phyloP scores from a whole-genome alignment of 345 rosid species.

The Streptanthus diversifolius region DNA sequence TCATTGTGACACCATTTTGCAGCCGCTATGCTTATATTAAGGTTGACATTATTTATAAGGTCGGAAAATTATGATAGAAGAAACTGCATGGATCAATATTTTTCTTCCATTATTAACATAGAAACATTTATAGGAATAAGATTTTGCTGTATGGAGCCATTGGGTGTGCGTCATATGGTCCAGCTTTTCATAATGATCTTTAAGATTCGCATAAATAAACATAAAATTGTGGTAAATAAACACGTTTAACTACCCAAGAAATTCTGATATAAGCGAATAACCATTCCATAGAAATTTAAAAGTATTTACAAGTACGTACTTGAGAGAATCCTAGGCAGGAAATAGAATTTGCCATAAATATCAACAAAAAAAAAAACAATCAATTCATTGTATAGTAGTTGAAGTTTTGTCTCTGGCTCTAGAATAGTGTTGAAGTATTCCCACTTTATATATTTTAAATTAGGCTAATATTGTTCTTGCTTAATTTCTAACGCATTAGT shows the following conservation, averaged over 20 bases:
- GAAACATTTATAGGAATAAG: not conserved
- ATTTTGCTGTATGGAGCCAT: slow-evolving; percentile 32
- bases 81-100: not conserved
- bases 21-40: not conserved
- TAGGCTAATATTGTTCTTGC: not conserved
- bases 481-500: not conserved
- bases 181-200: slow-evolving; percentile 34
- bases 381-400: not conserved
- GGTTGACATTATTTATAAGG: not conserved
- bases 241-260: slow-evolving; percentile 30
- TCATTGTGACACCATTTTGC: not conserved
- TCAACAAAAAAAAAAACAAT: not conserved
- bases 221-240: slow-evolving; percentile 9
- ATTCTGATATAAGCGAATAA: slow-evolving; percentile 12
- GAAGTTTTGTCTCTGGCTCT: not conserved
- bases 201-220: slow-evolving; percentile 16
- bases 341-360: not conserved
- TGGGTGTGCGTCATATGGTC: slow-evolving; percentile 29
- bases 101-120: not conserved
- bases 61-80: not conserved
- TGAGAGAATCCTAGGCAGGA: slow-evolving; percentile 34
- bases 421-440: not conserved
- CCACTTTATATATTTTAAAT: not conserved
- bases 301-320: slow-evolving; percentile 17
- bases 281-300: not conserved